Base-by-base conservation (phyloP, 2,329 filamentous ascomycete species). In the Chalaropsis ovoidea region DNA sequence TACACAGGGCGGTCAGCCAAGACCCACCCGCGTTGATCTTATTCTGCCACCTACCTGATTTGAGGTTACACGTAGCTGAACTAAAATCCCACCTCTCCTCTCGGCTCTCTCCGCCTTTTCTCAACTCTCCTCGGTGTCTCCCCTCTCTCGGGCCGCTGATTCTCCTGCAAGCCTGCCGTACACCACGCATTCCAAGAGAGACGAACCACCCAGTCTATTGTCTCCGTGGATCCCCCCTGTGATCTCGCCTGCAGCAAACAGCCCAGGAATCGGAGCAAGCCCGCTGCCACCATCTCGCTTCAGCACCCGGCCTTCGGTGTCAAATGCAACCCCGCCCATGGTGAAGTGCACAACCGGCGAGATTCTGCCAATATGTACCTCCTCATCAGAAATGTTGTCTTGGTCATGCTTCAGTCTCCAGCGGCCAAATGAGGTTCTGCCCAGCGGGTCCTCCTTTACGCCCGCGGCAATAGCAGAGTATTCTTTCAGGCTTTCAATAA, bases 341-440 rank as follows among this genome's bases (percentile, higher is more conserved):
- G 84, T 86, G 69, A 86, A 87, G 70, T 87, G 84, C 1, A 83
- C 77, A 0, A 86, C 82, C 0, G 84, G 84, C 3, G 85, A 87
- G 0, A 87, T 82, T 0, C 72, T 77, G 0, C 84, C 85, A 0
- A 86, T 72, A 67, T 82, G 85, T 0, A 86, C 75, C 35, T 82
- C 77, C 3, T 81, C 77, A 0, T 85, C 80, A 0, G 76, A 72
- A 43, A 76, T 77, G 4, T 24, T 47, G 3, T 76, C 75, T 15
- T 81, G 77, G 0, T 72, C 75, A 0, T 76, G 68, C 8, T 71
- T 73, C 17, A 86, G 70, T 0, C 69, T 74, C 84, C 84, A 87
- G 27, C 79, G 75, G 0, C 82, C 84, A 67, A 85, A 85, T 0
- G 75, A 70, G 1, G 70, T 76, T 1, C 84, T 75, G 0, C 79